Percentiles rank a stretch among this genome's conserved stretches.
Conservation (phyloP, 1,139 yeast species). For the Pichia sp. region DNA sequence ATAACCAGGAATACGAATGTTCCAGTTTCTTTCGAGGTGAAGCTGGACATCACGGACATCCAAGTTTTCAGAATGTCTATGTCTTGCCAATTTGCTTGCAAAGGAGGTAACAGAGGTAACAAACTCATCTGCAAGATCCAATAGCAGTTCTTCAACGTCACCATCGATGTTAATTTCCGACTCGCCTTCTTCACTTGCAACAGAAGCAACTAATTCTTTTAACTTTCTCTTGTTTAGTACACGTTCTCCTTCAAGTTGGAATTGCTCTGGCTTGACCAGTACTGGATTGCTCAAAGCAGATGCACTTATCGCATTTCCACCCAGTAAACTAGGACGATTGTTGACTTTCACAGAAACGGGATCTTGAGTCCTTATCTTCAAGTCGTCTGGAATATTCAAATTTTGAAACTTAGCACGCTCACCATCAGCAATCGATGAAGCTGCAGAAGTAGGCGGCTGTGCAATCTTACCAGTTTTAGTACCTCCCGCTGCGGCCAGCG, state of each 20-base stretch:
- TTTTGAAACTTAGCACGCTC: conserved; percentile 54
- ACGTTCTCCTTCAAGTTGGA: conserved; percentile 78
- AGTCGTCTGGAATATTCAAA: conserved; percentile 64
- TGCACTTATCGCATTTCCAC: conserved; percentile 76
- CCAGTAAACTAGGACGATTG: conserved; percentile 75
- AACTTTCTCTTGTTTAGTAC: conserved; percentile 85
- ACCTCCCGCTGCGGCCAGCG: conserved; percentile 3
- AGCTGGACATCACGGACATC: conserved; percentile 89
- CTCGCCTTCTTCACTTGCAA: conserved; percentile 81
- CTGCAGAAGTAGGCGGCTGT: conserved; percentile 23
- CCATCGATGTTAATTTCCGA: conserved; percentile 92
- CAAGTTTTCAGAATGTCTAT: conserved; percentile 80
- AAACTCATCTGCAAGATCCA: conserved; percentile 95
- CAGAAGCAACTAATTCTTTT: conserved; percentile 76
- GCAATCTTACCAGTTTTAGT: conserved; percentile 14
- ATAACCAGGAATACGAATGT: conserved; percentile 89
- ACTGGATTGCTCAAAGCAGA: conserved; percentile 72
- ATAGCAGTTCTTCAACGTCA: conserved; percentile 84
- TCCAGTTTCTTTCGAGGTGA: conserved; percentile 93
- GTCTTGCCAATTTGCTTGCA: conserved; percentile 93
- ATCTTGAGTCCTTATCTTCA: conserved; percentile 60
- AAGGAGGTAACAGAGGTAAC: conserved; percentile 85
- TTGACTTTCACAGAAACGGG: conserved; percentile 55
- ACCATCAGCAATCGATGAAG: conserved; percentile 26
- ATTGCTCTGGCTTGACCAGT: conserved; percentile 67